phyloP scores from a whole-genome alignment of 352 stramenopile species.

The Pilasporangium apinafurcum region DNA sequence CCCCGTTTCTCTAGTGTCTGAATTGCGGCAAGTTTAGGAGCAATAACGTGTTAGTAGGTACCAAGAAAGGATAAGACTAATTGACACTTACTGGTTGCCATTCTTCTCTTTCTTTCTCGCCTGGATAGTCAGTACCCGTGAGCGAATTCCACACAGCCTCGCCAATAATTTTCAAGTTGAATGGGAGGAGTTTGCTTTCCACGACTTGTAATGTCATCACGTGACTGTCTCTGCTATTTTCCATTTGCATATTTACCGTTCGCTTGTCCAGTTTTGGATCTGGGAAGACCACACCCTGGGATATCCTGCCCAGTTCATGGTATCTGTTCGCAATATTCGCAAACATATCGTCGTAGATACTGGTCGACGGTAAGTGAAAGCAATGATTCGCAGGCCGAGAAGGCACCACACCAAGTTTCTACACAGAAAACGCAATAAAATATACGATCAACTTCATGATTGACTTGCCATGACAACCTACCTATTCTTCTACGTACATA shows the following conservation, averaged over 20 bases:
- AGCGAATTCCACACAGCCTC: constrained; percentile 26
- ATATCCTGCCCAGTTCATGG: constrained; percentile 14
- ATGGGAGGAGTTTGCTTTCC: constrained; percentile 26
- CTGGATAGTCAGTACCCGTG: no score
- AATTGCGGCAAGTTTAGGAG: constrained; percentile 15
- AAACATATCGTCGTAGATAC: constrained; percentile 34
- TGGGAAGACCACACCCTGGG: constrained; percentile 17
- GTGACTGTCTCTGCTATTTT: constrained; percentile 17
- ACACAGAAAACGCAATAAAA: no score
- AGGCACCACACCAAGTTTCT: constrained; percentile 18
- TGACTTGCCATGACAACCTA: no score
- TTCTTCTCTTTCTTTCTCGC: constrained; percentile 5
- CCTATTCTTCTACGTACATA: no score
- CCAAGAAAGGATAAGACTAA: no score
- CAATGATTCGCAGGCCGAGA: background rate
- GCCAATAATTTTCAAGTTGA: constrained; percentile 17
- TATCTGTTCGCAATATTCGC: constrained; percentile 24
- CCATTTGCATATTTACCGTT: constrained; percentile 46
- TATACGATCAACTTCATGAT: no score
- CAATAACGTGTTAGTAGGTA: constrained; percentile 25
- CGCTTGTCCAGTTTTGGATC: constrained; percentile 9
- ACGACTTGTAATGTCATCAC: constrained; percentile 38
- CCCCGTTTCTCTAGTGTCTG: constrained; percentile 28
- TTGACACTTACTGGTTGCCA: no score
- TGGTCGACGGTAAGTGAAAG: constrained; percentile 5